Conservation (phyloP, 768 basidiomycete genomes). For the Russula sp. region DNA sequence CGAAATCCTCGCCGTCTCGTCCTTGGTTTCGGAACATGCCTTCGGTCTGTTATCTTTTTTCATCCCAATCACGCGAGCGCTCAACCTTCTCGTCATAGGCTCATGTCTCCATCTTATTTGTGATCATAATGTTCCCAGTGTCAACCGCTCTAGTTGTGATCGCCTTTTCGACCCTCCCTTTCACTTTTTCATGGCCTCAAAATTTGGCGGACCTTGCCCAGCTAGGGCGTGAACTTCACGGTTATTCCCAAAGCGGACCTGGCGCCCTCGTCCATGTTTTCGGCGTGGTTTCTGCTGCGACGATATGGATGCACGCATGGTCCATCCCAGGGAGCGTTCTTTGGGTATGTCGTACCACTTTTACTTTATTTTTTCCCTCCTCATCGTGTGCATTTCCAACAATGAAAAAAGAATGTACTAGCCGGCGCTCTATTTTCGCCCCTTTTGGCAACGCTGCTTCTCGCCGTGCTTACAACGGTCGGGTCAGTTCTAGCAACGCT, state of each 20-base stretch:
- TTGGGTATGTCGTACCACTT: constrained; percentile 54
- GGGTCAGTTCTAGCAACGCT: constrained; percentile 82
- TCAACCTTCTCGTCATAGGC: constrained; percentile 38
- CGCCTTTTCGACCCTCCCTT: constrained; percentile 55
- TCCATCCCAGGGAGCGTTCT: constrained; percentile 92
- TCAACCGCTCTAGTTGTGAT: constrained; percentile 54
- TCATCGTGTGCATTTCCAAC: constrained; percentile 6
- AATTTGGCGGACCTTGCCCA: constrained; percentile 73
- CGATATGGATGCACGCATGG: constrained; percentile 97
- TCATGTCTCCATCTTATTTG: constrained; percentile 64
- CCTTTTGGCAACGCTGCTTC: constrained; percentile 70
- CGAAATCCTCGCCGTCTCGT: constrained; percentile 12
- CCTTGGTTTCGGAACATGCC: constrained; percentile 26
- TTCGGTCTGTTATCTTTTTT: constrained; percentile 23
- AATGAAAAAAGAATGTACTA: constrained; percentile 67
- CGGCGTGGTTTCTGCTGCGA: constrained; percentile 76
- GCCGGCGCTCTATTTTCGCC: constrained; percentile 86
- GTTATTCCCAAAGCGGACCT: constrained; percentile 69
- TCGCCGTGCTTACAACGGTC: constrained; percentile 81
- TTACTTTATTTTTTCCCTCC: constrained; percentile 8
- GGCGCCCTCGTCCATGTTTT: constrained; percentile 71
- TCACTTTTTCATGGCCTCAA: constrained; percentile 72
- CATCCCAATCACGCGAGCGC: constrained; percentile 21
- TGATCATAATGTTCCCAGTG: constrained; percentile 65
- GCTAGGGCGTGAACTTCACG: constrained; percentile 71